phyloP scores from a whole-genome alignment of 305 asterid genomes.

The Plantago coronopus region DNA sequence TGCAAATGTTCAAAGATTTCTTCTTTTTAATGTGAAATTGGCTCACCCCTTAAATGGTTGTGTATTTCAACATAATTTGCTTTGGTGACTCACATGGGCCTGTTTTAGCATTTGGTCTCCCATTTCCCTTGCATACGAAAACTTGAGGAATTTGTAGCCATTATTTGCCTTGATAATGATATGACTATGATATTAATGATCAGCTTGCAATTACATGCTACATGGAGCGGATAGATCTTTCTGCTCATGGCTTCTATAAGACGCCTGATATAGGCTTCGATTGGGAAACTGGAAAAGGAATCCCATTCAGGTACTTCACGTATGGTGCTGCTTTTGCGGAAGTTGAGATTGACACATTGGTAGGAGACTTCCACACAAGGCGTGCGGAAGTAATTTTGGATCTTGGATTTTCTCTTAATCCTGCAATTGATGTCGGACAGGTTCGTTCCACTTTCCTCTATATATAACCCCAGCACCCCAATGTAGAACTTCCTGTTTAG shows the following conservation, averaged over 20 bases:
- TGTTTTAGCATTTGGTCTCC: too few species aligned
- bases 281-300: constrained; percentile 77
- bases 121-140: background rate
- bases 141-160: background rate
- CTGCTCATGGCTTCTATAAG: constrained; percentile 84
- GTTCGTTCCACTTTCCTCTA: constrained; percentile 31
- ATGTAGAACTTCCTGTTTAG: background rate
- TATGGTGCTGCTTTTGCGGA: constrained; percentile 91
- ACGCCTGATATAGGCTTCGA: constrained; percentile 80
- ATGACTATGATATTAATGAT: constrained; percentile 14
- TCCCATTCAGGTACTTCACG: constrained; percentile 77
- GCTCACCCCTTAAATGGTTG: too few species aligned
- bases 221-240: constrained; percentile 85
- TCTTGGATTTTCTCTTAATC: constrained; percentile 88
- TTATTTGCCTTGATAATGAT: constrained; percentile 15
- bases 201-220: constrained; percentile 85
- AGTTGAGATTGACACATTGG: constrained; percentile 89
- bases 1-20: background rate
- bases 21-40: background rate
- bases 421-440: constrained; percentile 96
- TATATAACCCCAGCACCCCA: background rate
- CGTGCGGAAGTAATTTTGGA: constrained; percentile 73
- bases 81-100: too few species aligned
- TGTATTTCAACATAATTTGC: too few species aligned
- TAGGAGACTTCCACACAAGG: constrained; percentile 90